Base-by-base conservation (phyloP, 768 basidiomycete species). In the Leccinellum luteum region DNA sequence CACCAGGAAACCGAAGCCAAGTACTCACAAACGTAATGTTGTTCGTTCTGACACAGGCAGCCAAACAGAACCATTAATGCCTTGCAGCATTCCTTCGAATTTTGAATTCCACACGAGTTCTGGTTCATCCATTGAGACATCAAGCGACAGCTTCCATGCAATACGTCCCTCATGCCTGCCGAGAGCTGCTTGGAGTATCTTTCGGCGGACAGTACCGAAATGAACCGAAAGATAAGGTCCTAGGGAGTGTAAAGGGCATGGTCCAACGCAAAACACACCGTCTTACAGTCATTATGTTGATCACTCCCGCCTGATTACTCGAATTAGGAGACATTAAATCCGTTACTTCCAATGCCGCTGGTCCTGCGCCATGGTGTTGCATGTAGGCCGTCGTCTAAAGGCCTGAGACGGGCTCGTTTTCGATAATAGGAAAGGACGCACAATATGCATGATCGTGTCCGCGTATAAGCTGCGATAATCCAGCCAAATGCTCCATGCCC, bases 401-500 rank as follows among this genome's bases (percentile, higher is more conserved):
- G 35, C 51, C 12, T 63, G 31, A 60, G 56, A 62, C 13, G 23
- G 44, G 27, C 21, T 41, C 21, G 0, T 48, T 5, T 47, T 19
- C 32, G 32, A 44, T 15, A 21, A 58, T 10, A 48, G 5, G 32
- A 15, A 34, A 10, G 12, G 35, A 66, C 79, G 63, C 63, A 87
- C 88, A 58, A 86, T 62, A 48, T 67, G 66, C 5, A 76, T 69
- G 48, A 87, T 74, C 28, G 72, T 73, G 53, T 86, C 85, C 2
- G 78, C 73, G 34, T 83, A 70, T 28, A 79, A 75, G 38, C 74
- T 66, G 21, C 82, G 77, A 57, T 74, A 73, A 62, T 89, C 87
- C 48, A 72, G 67, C 85, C 87, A 90, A 7, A 78, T 69, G 12
- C 66, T 70, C 88, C 90, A 92, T 54, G 75, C 76, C 88, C 89